Evolutionary conservation across 2,329 filamentous ascomycete genomes (phyloP), one percentile per base, ranked within the genome.

Genomic region (Nothophaeocryptopus gaeumannii): DNA sequence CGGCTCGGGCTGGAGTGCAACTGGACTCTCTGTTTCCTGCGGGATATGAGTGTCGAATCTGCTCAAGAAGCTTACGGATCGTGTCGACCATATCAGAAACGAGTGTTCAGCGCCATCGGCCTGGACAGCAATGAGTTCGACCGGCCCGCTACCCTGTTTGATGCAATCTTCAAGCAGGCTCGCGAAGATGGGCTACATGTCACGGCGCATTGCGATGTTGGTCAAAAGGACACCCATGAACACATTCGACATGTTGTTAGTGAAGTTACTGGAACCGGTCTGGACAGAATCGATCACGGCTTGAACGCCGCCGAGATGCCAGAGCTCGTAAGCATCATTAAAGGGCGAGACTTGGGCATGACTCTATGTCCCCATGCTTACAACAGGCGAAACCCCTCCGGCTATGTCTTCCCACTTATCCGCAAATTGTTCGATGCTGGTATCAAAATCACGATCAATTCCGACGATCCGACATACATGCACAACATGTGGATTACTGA

Each of bases 121-220:
- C 65, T 78, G 2, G 75, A 74, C 9, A 72, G 70, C 47, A 76
- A 77, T 51, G 75, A 75, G 38, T 72, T 70, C 45, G 65, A 74
- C 42, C 66, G 73, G 5, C 76, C 75, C 5, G 74, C 74, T 0
- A 61, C 65, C 40, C 62, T 77, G 26, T 78, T 78, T 53, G 71
- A 74, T 41, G 56, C 67, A 12, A 64, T 67, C 0, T 78, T 72
- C 45, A 53, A 49, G 8, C 56, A 62, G 14, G 73, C 73, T 2
- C 56, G 62, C 45, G 50, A 49, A 11, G 73, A 76, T 36, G 73
- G 74, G 0, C 66, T 75, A 46, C 69, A 72, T 33, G 62, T 75
- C 11, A 79, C 76, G 2, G 71, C 71, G 58, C 77, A 79, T 47
- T 78, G 75, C 59, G 77, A 79, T 50, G 74, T 78, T 38, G 75